Percentiles rank a stretch among this genome's conserved stretches.
These are phyloP conservation scores for Podospora conica DNA, from an alignment of 495 filamentous ascomycete genomes.

Conservation along the genomic window DNA sequence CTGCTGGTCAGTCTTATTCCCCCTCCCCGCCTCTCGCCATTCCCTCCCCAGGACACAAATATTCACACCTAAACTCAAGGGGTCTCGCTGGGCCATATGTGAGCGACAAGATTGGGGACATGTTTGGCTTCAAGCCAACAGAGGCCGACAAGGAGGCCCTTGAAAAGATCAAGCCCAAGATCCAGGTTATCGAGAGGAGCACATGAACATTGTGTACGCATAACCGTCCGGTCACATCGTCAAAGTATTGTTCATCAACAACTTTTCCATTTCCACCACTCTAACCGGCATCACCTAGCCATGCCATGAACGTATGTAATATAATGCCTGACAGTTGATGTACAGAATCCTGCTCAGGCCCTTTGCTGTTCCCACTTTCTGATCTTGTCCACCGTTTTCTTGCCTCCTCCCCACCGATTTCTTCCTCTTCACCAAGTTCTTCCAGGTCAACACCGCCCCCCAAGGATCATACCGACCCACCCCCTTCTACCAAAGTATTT, in stretches of 20 bases:
- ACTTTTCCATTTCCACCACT: not conserved
- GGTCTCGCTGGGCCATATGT: slow-evolving; percentile 37
- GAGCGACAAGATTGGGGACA: slow-evolving; percentile 36
- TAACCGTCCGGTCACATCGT: too few species aligned
- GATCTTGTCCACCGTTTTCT: not conserved
- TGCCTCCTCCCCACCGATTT: not conserved
- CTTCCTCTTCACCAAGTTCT: slow-evolving; percentile 5
- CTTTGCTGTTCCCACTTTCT: not conserved
- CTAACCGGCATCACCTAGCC: not conserved
- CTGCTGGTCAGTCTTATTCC: slow-evolving; percentile 26
- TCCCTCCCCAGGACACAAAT: not conserved
- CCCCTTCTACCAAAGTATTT: not conserved
- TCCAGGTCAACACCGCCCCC: slow-evolving; percentile 4
- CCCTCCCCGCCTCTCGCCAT: too few species aligned
- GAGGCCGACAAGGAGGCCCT: slow-evolving; percentile 39
- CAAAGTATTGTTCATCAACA: too few species aligned
- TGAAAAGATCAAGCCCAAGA: slow-evolving; percentile 32
- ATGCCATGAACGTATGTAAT: slow-evolving; percentile 9
- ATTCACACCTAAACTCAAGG: slow-evolving; percentile 3
- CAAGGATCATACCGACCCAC: not conserved
- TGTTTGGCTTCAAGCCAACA: slow-evolving; percentile 38
- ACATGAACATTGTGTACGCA: not conserved
- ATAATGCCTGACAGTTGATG: slow-evolving; percentile 15
- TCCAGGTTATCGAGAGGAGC: slow-evolving; percentile 33
- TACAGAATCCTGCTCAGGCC: slow-evolving; percentile 18